Percentiles rank a stretch among this genome's conserved stretches.
Evolutionary conservation across 2,329 filamentous ascomycete genomes (phyloP).

Genomic region (Pseudopithomyces maydicus): DNA sequence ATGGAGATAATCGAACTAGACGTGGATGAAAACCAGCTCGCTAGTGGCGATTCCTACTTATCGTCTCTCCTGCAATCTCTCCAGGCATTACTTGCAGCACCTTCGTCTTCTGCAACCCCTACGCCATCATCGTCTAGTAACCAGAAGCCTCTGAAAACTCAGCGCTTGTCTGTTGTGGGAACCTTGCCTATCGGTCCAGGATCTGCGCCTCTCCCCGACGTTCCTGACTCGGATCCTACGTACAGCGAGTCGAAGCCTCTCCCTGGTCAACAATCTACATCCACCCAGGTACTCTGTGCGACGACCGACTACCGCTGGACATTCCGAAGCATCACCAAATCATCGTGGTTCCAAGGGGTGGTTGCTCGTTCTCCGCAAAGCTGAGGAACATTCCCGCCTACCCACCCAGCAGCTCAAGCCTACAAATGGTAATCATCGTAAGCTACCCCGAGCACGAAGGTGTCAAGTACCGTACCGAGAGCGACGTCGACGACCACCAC

Average conservation of each 20-base stretch:
- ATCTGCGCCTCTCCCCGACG: constrained; percentile 71
- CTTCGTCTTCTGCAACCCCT: constrained; percentile 16
- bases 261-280: constrained; percentile 74
- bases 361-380: constrained; percentile 84
- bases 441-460: constrained; percentile 60
- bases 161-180: constrained; percentile 48
- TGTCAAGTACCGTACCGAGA: constrained; percentile 25
- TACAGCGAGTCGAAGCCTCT: constrained; percentile 52
- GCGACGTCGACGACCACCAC: constrained; percentile 10
- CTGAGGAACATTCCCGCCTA: constrained; percentile 83
- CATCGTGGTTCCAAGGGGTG: constrained; percentile 80
- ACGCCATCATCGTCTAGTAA: constrained; percentile 12
- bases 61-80: constrained; percentile 42
- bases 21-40: constrained; percentile 28
- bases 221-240: constrained; percentile 47
- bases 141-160: constrained; percentile 14
- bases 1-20: constrained; percentile 32
- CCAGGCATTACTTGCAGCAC: constrained; percentile 39
- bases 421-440: constrained; percentile 84
- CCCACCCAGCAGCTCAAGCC: constrained; percentile 61
- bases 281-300: constrained; percentile 68
- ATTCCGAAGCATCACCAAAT: constrained; percentile 69
- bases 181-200: constrained; percentile 64
- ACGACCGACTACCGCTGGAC: constrained; percentile 57
- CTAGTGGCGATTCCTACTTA: constrained; percentile 36